Evolutionary conservation across 768 basidiomycete species (phyloP).

Genomic region (Trametes sanguinea): DNA sequence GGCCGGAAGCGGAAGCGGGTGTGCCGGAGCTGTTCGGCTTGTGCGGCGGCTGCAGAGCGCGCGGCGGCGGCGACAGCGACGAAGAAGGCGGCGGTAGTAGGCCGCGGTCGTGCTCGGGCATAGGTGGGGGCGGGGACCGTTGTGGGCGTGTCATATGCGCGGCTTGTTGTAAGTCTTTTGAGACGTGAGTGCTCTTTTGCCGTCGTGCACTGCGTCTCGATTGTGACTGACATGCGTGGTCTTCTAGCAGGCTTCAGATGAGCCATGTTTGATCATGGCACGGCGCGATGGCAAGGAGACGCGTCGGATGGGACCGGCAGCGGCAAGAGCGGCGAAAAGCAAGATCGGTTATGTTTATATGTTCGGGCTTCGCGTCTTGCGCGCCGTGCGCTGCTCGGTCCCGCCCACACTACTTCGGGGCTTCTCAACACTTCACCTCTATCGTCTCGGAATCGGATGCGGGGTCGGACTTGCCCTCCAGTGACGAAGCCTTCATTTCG

Average conservation of each 20-base stretch:
- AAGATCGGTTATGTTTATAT: conserved; percentile 18
- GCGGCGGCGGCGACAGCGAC: conserved; percentile 21
- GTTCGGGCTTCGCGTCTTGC: not conserved
- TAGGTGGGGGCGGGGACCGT: not conserved
- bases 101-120: conserved; percentile 9
- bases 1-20: conserved; percentile 26
- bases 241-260: conserved; percentile 9
- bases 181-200: conserved; percentile 11
- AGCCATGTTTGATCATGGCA: conserved; percentile 10
- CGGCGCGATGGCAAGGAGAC: conserved; percentile 4
- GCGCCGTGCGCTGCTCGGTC: not conserved
- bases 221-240: not conserved
- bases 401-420: not conserved
- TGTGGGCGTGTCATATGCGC: not conserved
- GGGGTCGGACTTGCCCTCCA: conserved; percentile 3
- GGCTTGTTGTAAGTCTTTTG: conserved; percentile 13
- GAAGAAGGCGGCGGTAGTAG: conserved; percentile 8
- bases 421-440: not conserved
- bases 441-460: not conserved
- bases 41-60: conserved; percentile 25
- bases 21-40: conserved; percentile 30
- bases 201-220: not conserved
- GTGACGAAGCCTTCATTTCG: not conserved
- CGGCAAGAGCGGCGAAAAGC: not conserved
- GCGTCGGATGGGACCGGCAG: not conserved